Evolutionary conservation across 805 yeast species (phyloP).

Genomic region (Wickerhamiella australiensis): DNA sequence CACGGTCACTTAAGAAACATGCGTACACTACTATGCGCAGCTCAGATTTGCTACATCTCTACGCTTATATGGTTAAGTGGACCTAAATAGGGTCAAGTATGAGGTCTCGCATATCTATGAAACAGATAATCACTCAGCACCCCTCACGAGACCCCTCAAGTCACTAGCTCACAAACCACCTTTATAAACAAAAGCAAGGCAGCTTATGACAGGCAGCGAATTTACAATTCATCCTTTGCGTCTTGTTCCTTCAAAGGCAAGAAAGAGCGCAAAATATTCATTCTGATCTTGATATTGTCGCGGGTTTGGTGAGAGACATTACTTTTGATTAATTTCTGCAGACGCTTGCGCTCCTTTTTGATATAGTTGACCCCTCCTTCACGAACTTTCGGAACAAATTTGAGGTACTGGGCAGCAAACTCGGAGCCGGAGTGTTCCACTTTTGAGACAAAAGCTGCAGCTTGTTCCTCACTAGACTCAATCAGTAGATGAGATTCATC

Average conservation of each 20-base stretch:
- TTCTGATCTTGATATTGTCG: conserved; percentile 42
- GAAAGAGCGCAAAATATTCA: conserved; percentile 38
- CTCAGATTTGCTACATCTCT: background rate
- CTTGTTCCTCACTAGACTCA: conserved; percentile 22
- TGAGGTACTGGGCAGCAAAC: conserved; percentile 22
- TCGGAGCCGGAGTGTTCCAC: conserved; percentile 20
- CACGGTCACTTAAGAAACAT: background rate
- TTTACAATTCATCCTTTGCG: conserved; percentile 23
- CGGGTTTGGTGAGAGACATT: conserved; percentile 32
- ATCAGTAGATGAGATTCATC: conserved; percentile 23
- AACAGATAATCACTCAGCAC: background rate
- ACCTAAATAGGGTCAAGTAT: background rate
- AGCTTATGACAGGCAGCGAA: conserved; percentile 3
- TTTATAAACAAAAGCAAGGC: too few species aligned
- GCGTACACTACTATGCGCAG: background rate
- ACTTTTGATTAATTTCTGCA: conserved; percentile 33
- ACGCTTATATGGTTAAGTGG: background rate
- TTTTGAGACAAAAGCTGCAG: conserved; percentile 27
- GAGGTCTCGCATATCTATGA: conserved; percentile 5
- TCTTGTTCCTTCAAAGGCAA: conserved; percentile 4
- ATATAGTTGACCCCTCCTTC: conserved; percentile 31
- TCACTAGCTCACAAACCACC: background rate
- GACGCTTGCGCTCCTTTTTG: conserved; percentile 36
- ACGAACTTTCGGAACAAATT: conserved; percentile 24
- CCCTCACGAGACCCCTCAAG: background rate